Conservation (phyloP, 768 basidiomycete species). For the Termitomyces sp. region DNA sequence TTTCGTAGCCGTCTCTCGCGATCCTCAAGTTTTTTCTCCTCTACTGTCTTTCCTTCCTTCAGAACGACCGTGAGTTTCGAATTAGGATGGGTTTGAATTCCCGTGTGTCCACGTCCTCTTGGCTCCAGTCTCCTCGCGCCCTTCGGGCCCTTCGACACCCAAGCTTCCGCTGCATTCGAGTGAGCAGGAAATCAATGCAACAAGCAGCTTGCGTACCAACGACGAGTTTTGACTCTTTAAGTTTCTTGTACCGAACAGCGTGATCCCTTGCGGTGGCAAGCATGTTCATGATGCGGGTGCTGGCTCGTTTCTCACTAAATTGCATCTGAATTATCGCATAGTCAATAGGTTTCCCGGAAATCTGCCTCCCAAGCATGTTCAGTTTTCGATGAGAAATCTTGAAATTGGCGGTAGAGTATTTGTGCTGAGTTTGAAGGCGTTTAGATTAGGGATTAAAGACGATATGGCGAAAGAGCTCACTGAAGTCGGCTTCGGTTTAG, state of each 20-base stretch:
- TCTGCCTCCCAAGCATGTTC: slow-evolving; percentile 81
- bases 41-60: slow-evolving; percentile 75
- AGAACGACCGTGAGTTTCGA: slow-evolving; percentile 73
- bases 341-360: slow-evolving; percentile 89
- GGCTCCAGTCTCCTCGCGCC: slow-evolving; percentile 66
- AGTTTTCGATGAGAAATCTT: slow-evolving; percentile 93
- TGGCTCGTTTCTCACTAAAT: slow-evolving; percentile 91
- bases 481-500: slow-evolving; percentile 22
- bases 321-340: slow-evolving; percentile 95
- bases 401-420: slow-evolving; percentile 89
- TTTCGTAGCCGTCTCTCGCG: slow-evolving; percentile 63
- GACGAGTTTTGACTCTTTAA: slow-evolving; percentile 67
- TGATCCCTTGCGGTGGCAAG: slow-evolving; percentile 83
- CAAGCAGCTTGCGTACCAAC: slow-evolving; percentile 56
- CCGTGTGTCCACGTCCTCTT: slow-evolving; percentile 77
- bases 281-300: slow-evolving; percentile 83
- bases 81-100: slow-evolving; percentile 71
- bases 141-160: slow-evolving; percentile 84
- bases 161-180: slow-evolving; percentile 68
- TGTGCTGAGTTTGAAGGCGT: slow-evolving; percentile 52
- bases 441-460: neutral
- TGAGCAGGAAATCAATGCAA: neutral
- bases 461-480: slow-evolving; percentile 14
- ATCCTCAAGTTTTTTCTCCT: slow-evolving; percentile 58
- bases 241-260: slow-evolving; percentile 69